phyloP scores from a whole-genome alignment of 2,329 filamentous ascomycete genomes.

The Talaromyces sp. region DNA sequence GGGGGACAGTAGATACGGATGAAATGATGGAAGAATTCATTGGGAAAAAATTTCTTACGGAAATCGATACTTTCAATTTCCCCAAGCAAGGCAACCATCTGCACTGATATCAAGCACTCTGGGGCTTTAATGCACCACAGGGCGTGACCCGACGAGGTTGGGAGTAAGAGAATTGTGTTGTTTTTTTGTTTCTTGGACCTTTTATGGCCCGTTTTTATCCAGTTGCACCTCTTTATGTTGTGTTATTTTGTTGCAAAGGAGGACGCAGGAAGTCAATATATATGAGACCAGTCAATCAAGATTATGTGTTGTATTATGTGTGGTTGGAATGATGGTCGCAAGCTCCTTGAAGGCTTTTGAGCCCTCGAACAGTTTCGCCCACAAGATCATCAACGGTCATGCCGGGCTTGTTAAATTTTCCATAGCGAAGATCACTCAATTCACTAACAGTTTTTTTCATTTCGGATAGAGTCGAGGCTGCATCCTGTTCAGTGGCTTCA shows the following conservation, averaged over 20 bases:
- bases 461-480: constrained; percentile 54
- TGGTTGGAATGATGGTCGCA: constrained; percentile 45
- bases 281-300: neutral
- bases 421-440: constrained; percentile 79
- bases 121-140: neutral
- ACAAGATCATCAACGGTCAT: constrained; percentile 57
- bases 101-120: neutral
- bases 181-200: neutral
- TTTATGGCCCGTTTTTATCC: neutral
- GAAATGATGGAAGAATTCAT: constrained; percentile 13
- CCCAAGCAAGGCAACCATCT: neutral
- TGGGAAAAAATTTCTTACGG: constrained; percentile 13
- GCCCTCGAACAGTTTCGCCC: constrained; percentile 63
- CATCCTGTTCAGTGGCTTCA: constrained; percentile 60
- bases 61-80: constrained; percentile 12
- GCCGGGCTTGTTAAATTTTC: constrained; percentile 54
- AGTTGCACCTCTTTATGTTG: neutral
- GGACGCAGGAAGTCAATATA: neutral
- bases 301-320: constrained; percentile 14
- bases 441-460: constrained; percentile 64
- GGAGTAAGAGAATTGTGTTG: neutral
- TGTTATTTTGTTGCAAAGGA: neutral
- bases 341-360: constrained; percentile 59
- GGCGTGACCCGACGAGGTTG: neutral
- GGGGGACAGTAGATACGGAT: constrained; percentile 11